Conservation (phyloP, 1,284 basidiomycete genomes). For the Ceratobasidium sp. region DNA sequence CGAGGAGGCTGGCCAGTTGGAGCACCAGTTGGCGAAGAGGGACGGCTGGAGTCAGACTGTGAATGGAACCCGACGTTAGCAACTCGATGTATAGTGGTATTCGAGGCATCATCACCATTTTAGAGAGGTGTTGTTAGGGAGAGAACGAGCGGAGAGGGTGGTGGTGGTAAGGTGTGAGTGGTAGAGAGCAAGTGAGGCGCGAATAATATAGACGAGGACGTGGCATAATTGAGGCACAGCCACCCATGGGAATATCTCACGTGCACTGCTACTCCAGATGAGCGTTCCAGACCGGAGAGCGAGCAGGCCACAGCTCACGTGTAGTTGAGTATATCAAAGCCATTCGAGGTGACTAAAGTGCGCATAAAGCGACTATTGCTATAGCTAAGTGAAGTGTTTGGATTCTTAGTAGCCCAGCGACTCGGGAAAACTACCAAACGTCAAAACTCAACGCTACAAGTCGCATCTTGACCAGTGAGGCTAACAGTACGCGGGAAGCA, state of each 20-base stretch:
- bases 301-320: too few relatives aligned
- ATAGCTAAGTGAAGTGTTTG: too few relatives aligned
- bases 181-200: conserved; percentile 44
- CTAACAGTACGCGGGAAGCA: too few relatives aligned
- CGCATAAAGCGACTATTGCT: too few relatives aligned
- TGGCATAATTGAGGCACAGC: conserved; percentile 50
- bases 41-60: conserved; percentile 74
- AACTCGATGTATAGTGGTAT: not conserved
- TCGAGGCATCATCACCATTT: conserved; percentile 43
- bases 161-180: conserved; percentile 35
- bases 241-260: conserved; percentile 43
- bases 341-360: too few relatives aligned
- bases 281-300: too few relatives aligned
- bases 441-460: too few relatives aligned
- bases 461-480: too few relatives aligned
- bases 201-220: conserved; percentile 48
- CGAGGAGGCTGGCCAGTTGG: conserved; percentile 58
- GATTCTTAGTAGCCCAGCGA: too few relatives aligned
- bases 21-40: conserved; percentile 63
- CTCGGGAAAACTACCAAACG: too few relatives aligned
- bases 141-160: conserved; percentile 37
- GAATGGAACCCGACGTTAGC: conserved; percentile 12
- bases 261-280: not conserved
- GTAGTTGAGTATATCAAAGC: too few relatives aligned
- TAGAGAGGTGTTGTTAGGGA: not conserved